phyloP scores from a whole-genome alignment of 2,329 filamentous ascomycete genomes.

The Talaromyces albobiverticillius region DNA sequence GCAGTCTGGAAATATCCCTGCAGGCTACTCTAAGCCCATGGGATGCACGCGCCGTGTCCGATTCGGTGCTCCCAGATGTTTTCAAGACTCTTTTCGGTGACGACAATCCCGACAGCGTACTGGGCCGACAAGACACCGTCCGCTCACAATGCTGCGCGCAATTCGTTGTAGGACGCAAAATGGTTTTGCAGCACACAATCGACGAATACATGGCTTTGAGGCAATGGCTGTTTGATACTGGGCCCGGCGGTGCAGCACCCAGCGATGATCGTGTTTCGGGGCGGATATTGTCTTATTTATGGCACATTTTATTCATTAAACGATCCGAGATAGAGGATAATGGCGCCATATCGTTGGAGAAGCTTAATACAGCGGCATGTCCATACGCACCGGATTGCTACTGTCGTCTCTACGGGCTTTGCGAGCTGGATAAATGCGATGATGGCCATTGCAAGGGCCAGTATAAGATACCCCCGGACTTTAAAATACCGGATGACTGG shows the following conservation, averaged over 20 bases:
- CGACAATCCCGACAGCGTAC: slow-evolving; percentile 16
- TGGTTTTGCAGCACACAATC: slow-evolving; percentile 48
- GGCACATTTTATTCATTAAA: slow-evolving; percentile 48
- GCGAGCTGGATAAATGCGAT: slow-evolving; percentile 32
- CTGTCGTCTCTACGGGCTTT: slow-evolving; percentile 44
- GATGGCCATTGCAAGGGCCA: slow-evolving; percentile 37
- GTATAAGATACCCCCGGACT: slow-evolving; percentile 37
- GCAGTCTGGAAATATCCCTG: slow-evolving; percentile 39
- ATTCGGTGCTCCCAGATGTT: slow-evolving; percentile 35
- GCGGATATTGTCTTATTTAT: slow-evolving; percentile 49
- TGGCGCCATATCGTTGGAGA: slow-evolving; percentile 31
- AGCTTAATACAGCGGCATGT: slow-evolving; percentile 36
- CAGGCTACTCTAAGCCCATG: slow-evolving; percentile 41
- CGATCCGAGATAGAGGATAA: slow-evolving; percentile 14
- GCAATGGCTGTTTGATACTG: slow-evolving; percentile 54
- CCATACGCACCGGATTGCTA: slow-evolving; percentile 43
- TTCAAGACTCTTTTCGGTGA: slow-evolving; percentile 33
- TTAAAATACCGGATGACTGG: slow-evolving; percentile 37
- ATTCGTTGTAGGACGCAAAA: slow-evolving; percentile 51
- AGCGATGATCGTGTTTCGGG: slow-evolving; percentile 43
- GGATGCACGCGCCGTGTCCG: slow-evolving; percentile 41
- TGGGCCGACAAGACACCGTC: slow-evolving; percentile 44
- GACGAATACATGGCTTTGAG: slow-evolving; percentile 53
- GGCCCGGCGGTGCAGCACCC: slow-evolving; percentile 31
- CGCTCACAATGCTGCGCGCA: slow-evolving; percentile 56